Evolutionary conservation across 164 flowering plant species (phyloP).

Genomic region (Kalanchoe fedtschenkoi): DNA sequence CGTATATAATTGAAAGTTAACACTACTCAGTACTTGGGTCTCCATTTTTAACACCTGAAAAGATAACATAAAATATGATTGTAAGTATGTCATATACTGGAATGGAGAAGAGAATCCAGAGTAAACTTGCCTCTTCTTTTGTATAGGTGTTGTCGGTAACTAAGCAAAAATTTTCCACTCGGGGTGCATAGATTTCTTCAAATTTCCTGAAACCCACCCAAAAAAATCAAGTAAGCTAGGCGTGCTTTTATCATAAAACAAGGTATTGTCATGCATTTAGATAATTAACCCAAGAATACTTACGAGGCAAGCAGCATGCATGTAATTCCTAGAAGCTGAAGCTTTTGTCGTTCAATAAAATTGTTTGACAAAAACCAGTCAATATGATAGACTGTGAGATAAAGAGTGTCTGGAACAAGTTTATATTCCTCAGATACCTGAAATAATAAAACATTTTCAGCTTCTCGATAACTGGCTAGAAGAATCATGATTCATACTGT

Average conservation of each 20-base stretch:
- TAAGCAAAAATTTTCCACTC: conserved; percentile 77
- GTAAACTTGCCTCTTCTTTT: conserved; percentile 52
- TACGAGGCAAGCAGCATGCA: conserved; percentile 99
- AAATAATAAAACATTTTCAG: conserved; percentile 13
- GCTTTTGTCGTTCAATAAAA: conserved; percentile 61
- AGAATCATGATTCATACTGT: background rate
- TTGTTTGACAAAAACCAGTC: conserved; percentile 72
- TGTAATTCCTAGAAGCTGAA: conserved; percentile 90
- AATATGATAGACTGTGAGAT: conserved; percentile 75
- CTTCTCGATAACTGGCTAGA: background rate
- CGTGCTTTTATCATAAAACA: background rate
- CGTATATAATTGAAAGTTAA: conserved; percentile 51
- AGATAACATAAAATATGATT: too few relatives aligned
- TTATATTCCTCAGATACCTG: conserved; percentile 95
- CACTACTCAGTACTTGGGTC: conserved; percentile 43
- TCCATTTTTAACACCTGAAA: conserved; percentile 87
- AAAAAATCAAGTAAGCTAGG: background rate
- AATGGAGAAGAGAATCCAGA: background rate
- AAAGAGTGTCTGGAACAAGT: conserved; percentile 80
- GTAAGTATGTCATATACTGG: too few relatives aligned
- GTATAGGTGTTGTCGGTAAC: conserved; percentile 77
- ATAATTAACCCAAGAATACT: conserved; percentile 17
- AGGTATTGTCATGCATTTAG: background rate
- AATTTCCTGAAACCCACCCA: conserved; percentile 50
- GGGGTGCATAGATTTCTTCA: conserved; percentile 93